Conservation (phyloP, 306 rosid genomes). For the Gillenia trifoliata region DNA sequence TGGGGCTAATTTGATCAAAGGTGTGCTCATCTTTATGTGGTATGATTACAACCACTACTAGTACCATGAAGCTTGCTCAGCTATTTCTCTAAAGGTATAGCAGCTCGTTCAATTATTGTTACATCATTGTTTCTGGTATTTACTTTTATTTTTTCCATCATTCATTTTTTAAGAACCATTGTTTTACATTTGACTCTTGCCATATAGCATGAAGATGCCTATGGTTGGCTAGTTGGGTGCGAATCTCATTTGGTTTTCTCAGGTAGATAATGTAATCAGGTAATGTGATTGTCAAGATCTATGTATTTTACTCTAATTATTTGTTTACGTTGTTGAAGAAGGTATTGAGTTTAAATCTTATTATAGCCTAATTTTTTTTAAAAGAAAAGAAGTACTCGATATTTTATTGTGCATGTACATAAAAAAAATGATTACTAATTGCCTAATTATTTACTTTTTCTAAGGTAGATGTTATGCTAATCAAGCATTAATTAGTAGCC, state of each 20-base stretch:
- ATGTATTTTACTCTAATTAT: too few relatives aligned
- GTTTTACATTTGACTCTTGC: not conserved
- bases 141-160: not conserved
- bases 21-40: slow-evolving; percentile 27
- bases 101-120: slow-evolving; percentile 36
- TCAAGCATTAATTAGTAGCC: not conserved
- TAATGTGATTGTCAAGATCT: not conserved
- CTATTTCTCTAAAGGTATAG: not conserved
- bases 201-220: not conserved
- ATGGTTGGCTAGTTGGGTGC: not conserved
- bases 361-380: too few relatives aligned
- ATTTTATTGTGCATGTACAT: too few relatives aligned
- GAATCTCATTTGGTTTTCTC: too few relatives aligned
- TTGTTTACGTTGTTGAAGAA: too few relatives aligned
- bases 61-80: slow-evolving; percentile 30
- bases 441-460: not conserved
- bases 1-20: slow-evolving; percentile 17
- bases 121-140: slow-evolving; percentile 35
- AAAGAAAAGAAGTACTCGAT: not conserved
- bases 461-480: not conserved
- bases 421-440: too few relatives aligned
- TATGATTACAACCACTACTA: slow-evolving; percentile 51
- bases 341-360: too few relatives aligned
- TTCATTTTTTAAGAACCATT: not conserved
- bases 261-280: too few relatives aligned